Percentiles rank a stretch among this genome's conserved stretches.
Conservation (phyloP, 768 basidiomycete species). For the Butyriboletus loyo region DNA sequence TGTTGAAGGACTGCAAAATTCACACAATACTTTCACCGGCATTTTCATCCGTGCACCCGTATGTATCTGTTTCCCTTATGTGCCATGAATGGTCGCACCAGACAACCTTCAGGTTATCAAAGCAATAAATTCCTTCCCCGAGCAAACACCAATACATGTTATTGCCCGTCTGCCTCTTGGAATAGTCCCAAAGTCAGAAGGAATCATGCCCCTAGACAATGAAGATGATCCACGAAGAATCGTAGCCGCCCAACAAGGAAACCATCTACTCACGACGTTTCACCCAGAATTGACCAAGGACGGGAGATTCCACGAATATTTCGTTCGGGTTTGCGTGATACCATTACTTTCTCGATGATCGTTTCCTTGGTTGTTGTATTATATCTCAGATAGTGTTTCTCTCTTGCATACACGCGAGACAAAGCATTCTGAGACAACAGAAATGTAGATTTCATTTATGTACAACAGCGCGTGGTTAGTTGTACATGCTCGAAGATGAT, state of each 20-base stretch:
- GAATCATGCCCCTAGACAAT: constrained; percentile 36
- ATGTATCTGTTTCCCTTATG: constrained; percentile 21
- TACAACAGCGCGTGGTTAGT: neutral
- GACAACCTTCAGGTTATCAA: constrained; percentile 56
- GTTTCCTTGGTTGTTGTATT: neutral
- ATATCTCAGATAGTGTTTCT: neutral
- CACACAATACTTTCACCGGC: constrained; percentile 65
- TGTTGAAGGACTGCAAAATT: constrained; percentile 59
- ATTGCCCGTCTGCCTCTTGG: constrained; percentile 65
- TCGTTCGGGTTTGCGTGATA: constrained; percentile 71
- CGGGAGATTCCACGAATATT: constrained; percentile 88
- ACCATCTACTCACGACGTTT: constrained; percentile 83
- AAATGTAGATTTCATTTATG: neutral
- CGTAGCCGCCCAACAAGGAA: constrained; percentile 84
- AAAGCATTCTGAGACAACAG: neutral
- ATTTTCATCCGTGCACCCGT: constrained; percentile 96
- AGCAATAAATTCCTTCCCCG: constrained; percentile 41
- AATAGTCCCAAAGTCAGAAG: constrained; percentile 41
- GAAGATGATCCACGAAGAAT: constrained; percentile 60
- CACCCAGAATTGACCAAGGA: constrained; percentile 93
- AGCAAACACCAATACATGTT: constrained; percentile 61
- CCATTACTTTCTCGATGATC: constrained; percentile 17
- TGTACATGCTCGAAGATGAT: too few relatives aligned
- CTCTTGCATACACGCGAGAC: neutral
- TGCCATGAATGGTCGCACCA: neutral